Evolutionary conservation across 2,329 filamentous ascomycete genomes (phyloP).

Genomic region (Trichoderma afroharzianum): DNA sequence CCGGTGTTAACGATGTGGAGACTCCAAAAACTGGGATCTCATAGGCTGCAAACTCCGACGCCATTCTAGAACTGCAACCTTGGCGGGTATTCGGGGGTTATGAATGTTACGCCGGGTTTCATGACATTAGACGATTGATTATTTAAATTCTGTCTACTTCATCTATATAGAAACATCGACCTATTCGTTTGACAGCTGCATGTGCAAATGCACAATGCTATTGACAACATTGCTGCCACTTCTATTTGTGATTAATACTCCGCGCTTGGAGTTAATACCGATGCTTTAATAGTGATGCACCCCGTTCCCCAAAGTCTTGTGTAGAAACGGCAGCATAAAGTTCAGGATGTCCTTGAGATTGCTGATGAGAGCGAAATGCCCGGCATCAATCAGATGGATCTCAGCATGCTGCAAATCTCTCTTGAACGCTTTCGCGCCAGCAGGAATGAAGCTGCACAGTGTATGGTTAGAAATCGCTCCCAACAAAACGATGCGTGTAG

Average conservation of each 20-base stretch:
- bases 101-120: not conserved
- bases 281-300: not conserved
- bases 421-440: conserved; percentile 53
- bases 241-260: not conserved
- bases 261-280: not conserved
- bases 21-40: not conserved
- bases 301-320: not conserved
- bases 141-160: not conserved
- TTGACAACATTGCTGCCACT: too few species aligned
- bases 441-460: conserved; percentile 40
- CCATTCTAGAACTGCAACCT: not conserved
- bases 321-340: not conserved
- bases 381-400: conserved; percentile 50
- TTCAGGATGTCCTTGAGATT: not conserved
- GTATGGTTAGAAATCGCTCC: not conserved
- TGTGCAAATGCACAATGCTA: not conserved
- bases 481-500: too few species aligned
- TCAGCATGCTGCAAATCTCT: conserved; percentile 46
- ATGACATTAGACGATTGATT: not conserved
- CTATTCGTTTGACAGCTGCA: too few species aligned
- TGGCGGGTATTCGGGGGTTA: not conserved
- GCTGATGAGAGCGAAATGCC: conserved; percentile 47
- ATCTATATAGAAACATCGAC: not conserved
- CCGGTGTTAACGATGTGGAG: not conserved
- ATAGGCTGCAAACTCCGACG: not conserved